phyloP scores from a whole-genome alignment of 108 stramenopile genomes.

The Nitzschia sp. region DNA sequence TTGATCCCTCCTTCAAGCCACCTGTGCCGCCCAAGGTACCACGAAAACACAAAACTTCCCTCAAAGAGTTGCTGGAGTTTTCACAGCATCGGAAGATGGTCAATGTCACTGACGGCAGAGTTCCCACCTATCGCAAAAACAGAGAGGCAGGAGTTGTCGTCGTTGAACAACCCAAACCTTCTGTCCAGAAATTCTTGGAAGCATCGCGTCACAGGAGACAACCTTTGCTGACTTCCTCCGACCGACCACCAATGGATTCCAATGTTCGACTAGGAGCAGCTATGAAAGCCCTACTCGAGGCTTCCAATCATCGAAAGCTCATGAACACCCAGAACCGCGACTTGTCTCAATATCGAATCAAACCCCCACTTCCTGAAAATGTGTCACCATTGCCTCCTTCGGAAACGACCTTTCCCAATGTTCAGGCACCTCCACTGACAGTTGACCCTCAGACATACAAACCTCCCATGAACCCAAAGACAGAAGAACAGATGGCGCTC shows the following conservation, averaged over 20 bases:
- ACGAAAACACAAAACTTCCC: not conserved
- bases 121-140: not conserved
- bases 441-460: not conserved
- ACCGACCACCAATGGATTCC: not conserved
- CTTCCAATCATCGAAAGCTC: conserved; percentile 9
- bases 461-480: conserved; percentile 9
- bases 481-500: not conserved
- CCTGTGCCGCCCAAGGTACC: not conserved
- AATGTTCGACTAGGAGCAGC: not conserved
- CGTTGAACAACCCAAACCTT: not conserved
- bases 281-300: conserved; percentile 8
- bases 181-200: not conserved
- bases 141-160: not conserved
- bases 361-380: conserved; percentile 3
- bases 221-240: not conserved
- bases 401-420: conserved; percentile 22
- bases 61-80: conserved; percentile 1
- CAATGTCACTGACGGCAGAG: conserved; percentile 10
- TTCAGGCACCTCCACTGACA: conserved; percentile 5
- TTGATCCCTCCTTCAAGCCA: conserved; percentile 1
- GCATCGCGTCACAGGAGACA: conserved; percentile 2
- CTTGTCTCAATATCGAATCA: conserved; percentile 7
- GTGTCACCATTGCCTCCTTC: not conserved
- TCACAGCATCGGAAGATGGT: conserved; percentile 7
- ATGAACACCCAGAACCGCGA: not conserved